Evolutionary conservation across 2,329 filamentous ascomycete genomes (phyloP).

Genomic region (Albophoma yamanashiensis): DNA sequence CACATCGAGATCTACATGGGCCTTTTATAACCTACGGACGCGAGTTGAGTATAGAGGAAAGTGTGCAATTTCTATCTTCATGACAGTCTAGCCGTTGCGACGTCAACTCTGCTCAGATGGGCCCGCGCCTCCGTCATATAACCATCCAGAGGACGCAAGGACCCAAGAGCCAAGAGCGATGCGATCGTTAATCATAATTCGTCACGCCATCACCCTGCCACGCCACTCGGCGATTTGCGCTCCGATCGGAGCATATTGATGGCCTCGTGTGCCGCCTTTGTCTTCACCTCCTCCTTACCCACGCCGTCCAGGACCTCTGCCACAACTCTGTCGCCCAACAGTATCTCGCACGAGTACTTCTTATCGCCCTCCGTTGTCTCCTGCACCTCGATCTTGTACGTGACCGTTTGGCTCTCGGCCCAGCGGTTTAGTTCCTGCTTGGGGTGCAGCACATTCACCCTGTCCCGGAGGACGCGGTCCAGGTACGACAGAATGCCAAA

Average conservation of each 20-base stretch:
- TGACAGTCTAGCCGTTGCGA: too few species aligned
- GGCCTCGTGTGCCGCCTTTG: conserved; percentile 43
- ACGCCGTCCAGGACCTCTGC: conserved; percentile 34
- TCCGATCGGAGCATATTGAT: conserved; percentile 22
- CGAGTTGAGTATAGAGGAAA: neutral
- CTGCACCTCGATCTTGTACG: conserved; percentile 34
- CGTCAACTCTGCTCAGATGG: neutral
- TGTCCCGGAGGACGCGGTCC: conserved; percentile 45
- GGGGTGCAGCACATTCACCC: conserved; percentile 48
- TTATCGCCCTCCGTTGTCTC: conserved; percentile 10
- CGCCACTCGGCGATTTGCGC: neutral
- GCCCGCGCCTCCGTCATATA: neutral
- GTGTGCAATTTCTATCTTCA: neutral
- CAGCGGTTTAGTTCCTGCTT: conserved; percentile 59
- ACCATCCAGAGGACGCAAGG: neutral
- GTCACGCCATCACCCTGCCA: neutral
- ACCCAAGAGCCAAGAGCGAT: neutral
- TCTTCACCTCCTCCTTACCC: conserved; percentile 40
- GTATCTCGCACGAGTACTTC: conserved; percentile 34
- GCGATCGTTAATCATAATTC: neutral
- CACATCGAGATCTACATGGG: conserved; percentile 3
- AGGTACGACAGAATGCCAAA: conserved; percentile 58
- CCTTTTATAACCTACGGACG: neutral
- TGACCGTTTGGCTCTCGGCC: conserved; percentile 38
- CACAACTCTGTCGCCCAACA: conserved; percentile 35